Evolutionary conservation across 345 rosid genomes (phyloP).

Genomic region (Rhodamnia rubescens): DNA sequence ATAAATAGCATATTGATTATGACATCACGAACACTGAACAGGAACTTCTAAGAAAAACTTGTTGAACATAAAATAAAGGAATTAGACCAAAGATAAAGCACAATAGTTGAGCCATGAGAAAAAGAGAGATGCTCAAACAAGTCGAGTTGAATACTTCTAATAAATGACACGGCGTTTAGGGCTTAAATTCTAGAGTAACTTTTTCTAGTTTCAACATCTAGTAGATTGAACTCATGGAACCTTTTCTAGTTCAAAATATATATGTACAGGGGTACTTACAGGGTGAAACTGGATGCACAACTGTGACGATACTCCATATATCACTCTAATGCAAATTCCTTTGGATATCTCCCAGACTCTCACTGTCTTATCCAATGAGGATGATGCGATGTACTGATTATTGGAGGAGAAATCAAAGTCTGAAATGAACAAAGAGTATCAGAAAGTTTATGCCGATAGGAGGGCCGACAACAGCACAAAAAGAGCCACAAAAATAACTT

Average conservation of each 20-base stretch:
- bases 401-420: slow-evolving; percentile 98
- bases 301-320: slow-evolving; percentile 83
- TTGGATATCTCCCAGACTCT: slow-evolving; percentile 92
- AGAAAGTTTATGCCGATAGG: background rate
- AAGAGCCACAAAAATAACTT: background rate
- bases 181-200: background rate
- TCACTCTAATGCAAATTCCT: slow-evolving; percentile 91
- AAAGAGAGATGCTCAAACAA: background rate
- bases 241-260: background rate
- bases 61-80: background rate
- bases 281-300: slow-evolving; percentile 91
- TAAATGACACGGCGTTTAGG: background rate
- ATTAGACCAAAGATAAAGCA: background rate
- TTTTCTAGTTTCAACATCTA: background rate
- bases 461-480: background rate
- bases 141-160: background rate
- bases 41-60: background rate
- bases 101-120: background rate
- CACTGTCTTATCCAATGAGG: slow-evolving; percentile 91
- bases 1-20: background rate
- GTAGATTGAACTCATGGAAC: background rate
- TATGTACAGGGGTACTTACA: slow-evolving; percentile 35
- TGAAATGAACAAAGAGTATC: slow-evolving; percentile 22
- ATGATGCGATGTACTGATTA: slow-evolving; percentile 90
- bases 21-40: background rate